Conservation (phyloP, 2,329 filamentous ascomycete species). For the Plenodomus lindquistii region DNA sequence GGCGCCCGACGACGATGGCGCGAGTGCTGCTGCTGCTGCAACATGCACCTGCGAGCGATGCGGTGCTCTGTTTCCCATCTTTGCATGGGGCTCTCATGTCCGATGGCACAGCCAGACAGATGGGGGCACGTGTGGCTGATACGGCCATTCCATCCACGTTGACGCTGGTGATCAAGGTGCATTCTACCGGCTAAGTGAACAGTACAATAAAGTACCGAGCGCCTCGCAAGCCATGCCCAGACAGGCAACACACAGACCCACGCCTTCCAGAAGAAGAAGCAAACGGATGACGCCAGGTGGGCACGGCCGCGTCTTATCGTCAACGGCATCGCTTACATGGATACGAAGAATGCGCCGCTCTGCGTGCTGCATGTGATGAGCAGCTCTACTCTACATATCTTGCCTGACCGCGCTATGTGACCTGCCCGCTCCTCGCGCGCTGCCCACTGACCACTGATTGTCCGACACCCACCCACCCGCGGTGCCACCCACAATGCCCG, state of each 20-base stretch:
- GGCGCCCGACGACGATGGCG: slow-evolving; percentile 41
- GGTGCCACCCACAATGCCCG: slow-evolving; percentile 43
- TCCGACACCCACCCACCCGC: background rate
- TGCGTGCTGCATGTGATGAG: background rate
- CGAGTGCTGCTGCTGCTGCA: slow-evolving; percentile 28
- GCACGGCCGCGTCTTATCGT: background rate
- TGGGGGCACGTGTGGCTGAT: background rate
- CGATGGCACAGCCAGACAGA: slow-evolving; percentile 53
- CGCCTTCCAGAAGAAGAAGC: slow-evolving; percentile 5
- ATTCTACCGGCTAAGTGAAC: background rate
- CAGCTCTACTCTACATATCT: background rate
- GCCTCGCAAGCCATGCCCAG: background rate
- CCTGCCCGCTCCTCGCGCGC: background rate
- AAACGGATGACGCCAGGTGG: background rate
- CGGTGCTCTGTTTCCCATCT: slow-evolving; percentile 58
- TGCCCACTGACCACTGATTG: background rate
- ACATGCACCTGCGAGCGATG: slow-evolving; percentile 54
- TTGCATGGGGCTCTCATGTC: slow-evolving; percentile 62
- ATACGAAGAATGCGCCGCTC: slow-evolving; percentile 3
- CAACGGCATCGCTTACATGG: slow-evolving; percentile 4
- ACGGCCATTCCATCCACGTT: background rate
- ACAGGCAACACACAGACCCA: background rate
- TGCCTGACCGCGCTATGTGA: background rate
- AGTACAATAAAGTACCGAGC: background rate
- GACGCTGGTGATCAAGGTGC: background rate